phyloP scores from a whole-genome alignment of 345 rosid species.

The Citrus trifoliata region DNA sequence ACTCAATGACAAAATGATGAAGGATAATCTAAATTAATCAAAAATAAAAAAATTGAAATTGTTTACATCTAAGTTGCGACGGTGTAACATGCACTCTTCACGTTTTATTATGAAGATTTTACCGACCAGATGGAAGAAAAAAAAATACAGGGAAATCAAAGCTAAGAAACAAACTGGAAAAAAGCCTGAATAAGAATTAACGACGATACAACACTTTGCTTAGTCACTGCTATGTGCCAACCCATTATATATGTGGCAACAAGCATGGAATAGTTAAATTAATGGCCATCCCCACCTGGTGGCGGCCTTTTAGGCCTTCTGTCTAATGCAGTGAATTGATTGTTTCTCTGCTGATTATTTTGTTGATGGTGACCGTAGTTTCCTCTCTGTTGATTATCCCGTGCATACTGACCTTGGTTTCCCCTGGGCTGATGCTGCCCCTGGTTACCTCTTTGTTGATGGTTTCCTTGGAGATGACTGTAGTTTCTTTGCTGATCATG shows the following conservation, averaged over 20 bases:
- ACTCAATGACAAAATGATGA: too few species aligned
- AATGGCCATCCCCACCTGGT: slow-evolving; percentile 14
- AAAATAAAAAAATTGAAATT: not conserved
- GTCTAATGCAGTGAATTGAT: slow-evolving; percentile 38
- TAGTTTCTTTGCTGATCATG: slow-evolving; percentile 16
- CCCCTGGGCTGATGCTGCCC: not conserved
- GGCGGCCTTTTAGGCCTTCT: slow-evolving; percentile 22
- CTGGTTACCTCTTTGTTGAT: slow-evolving; percentile 30
- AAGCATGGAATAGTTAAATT: not conserved
- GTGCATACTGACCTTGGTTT: slow-evolving; percentile 20
- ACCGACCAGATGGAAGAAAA: not conserved
- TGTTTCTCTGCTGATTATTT: slow-evolving; percentile 27
- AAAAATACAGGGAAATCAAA: not conserved
- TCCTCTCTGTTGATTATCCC: slow-evolving; percentile 8
- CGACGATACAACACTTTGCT: slow-evolving; percentile 8
- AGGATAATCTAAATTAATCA: not conserved
- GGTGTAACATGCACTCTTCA: not conserved
- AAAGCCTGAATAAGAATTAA: not conserved
- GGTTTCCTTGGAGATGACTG: not conserved
- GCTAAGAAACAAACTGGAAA: not conserved
- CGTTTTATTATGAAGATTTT: not conserved
- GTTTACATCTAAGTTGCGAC: too few species aligned
- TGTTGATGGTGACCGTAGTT: slow-evolving; percentile 1
- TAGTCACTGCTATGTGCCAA: not conserved
- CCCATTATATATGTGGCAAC: not conserved